phyloP scores from a whole-genome alignment of 176 grass and related monocot genomes.

The maize (Zea mays) region DNA sequence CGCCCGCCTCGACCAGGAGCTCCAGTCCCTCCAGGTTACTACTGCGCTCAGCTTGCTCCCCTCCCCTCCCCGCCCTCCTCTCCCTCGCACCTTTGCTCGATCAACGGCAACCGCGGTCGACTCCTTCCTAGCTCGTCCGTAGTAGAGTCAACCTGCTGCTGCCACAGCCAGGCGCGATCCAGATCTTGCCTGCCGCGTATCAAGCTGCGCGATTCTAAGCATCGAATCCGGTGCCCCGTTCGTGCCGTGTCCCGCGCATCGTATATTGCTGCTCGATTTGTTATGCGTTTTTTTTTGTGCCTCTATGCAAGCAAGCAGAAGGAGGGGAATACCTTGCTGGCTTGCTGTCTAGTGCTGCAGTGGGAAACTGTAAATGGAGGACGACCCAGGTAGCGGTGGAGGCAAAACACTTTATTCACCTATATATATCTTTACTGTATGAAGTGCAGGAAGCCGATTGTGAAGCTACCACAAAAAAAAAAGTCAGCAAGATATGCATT shows the following conservation, averaged over 20 bases:
- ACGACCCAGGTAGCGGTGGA: background rate
- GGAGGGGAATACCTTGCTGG: background rate
- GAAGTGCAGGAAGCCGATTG: background rate
- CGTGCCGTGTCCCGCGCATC: background rate
- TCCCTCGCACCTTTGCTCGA: background rate
- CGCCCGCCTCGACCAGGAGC: constrained; percentile 77
- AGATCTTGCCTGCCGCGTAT: constrained; percentile 13
- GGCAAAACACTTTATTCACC: constrained; percentile 1
- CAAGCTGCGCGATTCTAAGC: background rate
- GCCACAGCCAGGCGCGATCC: background rate
- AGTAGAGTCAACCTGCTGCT: background rate
- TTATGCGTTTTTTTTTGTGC: background rate
- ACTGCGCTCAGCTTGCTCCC: background rate
- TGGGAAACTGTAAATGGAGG: background rate
- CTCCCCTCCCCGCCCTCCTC: background rate
- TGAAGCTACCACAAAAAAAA: background rate
- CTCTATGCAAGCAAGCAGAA: background rate
- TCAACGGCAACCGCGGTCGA: background rate
- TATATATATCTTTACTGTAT: background rate
- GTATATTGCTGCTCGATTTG: background rate
- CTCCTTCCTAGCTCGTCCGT: background rate
- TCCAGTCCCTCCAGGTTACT: constrained; percentile 67
- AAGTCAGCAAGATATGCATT: background rate
- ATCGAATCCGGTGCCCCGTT: background rate
- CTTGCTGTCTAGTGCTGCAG: background rate